These are phyloP conservation scores for Apium graveolens DNA, from an alignment of 129 eudicot species.

Conservation along the genomic window DNA sequence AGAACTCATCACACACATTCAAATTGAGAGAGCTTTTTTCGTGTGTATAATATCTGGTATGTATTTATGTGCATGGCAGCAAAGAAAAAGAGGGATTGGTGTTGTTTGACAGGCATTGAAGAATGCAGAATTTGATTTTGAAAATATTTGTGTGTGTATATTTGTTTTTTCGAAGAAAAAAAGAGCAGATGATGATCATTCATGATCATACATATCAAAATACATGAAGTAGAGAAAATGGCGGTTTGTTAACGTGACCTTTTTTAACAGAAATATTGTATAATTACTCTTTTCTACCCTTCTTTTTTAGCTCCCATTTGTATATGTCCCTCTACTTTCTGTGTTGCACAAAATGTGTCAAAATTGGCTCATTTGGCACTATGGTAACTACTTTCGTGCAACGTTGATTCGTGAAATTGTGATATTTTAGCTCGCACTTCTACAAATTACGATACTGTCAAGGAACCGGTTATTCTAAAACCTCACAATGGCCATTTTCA, in stretches of 20 bases:
- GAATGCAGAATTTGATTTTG: background rate
- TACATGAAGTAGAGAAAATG: constrained; percentile 4
- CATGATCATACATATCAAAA: background rate
- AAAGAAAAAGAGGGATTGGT: background rate
- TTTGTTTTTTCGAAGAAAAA: background rate
- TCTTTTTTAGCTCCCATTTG: background rate
- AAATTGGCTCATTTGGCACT: no score
- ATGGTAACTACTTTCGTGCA: no score
- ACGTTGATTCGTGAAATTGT: no score
- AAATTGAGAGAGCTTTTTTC: no score
- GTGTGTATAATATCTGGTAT: background rate
- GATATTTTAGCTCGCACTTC: no score
- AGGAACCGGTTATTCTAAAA: no score
- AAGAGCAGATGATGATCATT: no score
- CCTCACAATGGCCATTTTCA: no score
- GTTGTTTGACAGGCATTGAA: background rate
- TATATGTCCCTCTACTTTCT: background rate
- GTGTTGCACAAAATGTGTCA: no score
- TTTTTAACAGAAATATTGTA: background rate
- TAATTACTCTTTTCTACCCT: background rate
- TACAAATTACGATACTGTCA: no score
- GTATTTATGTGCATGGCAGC: no score
- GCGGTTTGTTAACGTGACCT: background rate
- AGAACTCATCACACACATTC: background rate
- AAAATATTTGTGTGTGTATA: background rate